A percentile compares a stretch with the other conserved stretches of the same genome.
Evolutionary conservation across 495 filamentous ascomycete genomes (phyloP).

Genomic region (Penicillium pulvis): DNA sequence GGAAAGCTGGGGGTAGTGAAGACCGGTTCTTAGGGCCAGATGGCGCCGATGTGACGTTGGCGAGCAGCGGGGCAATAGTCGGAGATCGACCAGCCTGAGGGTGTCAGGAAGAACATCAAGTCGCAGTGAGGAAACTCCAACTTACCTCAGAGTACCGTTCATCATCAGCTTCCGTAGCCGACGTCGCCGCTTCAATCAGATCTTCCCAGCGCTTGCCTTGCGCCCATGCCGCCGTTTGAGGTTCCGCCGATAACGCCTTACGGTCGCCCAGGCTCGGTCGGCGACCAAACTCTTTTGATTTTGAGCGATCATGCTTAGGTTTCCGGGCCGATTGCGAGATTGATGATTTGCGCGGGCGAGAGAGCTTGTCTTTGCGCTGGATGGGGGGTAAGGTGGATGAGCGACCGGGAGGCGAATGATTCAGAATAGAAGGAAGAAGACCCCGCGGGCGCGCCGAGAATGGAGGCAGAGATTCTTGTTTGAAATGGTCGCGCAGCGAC

Average conservation of each 20-base stretch:
- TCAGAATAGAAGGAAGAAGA: conserved; percentile 78
- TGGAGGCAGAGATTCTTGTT: conserved; percentile 66
- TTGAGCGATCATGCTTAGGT: conserved; percentile 74
- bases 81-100: conserved; percentile 65
- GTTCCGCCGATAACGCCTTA: conserved; percentile 84
- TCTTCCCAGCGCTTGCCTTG: conserved; percentile 93
- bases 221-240: conserved; percentile 64
- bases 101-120: conserved; percentile 9
- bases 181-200: conserved; percentile 87
- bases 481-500: conserved; percentile 70
- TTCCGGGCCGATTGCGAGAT: conserved; percentile 72
- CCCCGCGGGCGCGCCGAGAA: conserved; percentile 66
- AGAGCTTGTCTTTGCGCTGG: conserved; percentile 64
- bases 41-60: conserved; percentile 46
- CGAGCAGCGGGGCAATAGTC: conserved; percentile 48
- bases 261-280: conserved; percentile 72
- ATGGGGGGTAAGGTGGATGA: conserved; percentile 84
- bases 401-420: conserved; percentile 79
- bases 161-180: conserved; percentile 84
- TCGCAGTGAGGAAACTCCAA: conserved; percentile 3
- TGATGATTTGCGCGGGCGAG: conserved; percentile 79
- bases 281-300: conserved; percentile 67
- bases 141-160: conserved; percentile 68
- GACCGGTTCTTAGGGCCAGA: conserved; percentile 59
- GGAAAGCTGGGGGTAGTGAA: conserved; percentile 72